These are phyloP conservation scores for Vitis hybrid DNA, from an alignment of 177 flowering plant species.

Conservation along the genomic window DNA sequence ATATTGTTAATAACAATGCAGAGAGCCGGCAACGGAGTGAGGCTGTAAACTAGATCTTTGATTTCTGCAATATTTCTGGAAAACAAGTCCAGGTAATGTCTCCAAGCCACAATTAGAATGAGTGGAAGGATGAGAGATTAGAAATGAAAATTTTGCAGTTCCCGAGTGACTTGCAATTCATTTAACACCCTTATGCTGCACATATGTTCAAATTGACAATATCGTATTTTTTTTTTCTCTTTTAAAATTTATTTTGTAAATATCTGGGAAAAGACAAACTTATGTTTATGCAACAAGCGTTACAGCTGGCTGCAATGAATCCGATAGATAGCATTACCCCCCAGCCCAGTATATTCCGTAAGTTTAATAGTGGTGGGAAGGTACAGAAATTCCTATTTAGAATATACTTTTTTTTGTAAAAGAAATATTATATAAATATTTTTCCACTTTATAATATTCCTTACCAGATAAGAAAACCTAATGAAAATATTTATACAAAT, in stretches of 20 bases:
- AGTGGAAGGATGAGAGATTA: slow-evolving; percentile 27
- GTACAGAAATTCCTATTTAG: too few species aligned
- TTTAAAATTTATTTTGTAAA: neutral
- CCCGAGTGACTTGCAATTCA: slow-evolving; percentile 67
- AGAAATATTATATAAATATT: too few species aligned
- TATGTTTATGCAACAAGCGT: too few species aligned
- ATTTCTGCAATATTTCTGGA: slow-evolving; percentile 34
- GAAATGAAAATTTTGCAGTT: slow-evolving; percentile 54
- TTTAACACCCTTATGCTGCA: slow-evolving; percentile 76
- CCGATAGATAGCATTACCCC: too few species aligned
- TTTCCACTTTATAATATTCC: too few species aligned
- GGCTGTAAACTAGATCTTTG: slow-evolving; percentile 34
- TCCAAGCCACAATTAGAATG: slow-evolving; percentile 27
- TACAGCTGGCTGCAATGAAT: too few species aligned
- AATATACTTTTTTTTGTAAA: too few species aligned
- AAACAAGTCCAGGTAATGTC: slow-evolving; percentile 43
- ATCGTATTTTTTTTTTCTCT: neutral
- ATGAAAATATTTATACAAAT: too few species aligned
- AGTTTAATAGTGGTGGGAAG: too few species aligned
- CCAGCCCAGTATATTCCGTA: too few species aligned
- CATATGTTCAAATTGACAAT: neutral
- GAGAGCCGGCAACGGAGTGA: slow-evolving; percentile 58
- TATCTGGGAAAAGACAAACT: too few species aligned
- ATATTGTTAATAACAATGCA: slow-evolving; percentile 51
- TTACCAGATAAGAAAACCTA: too few species aligned